Evolutionary conservation across 73 alveolate genomes (phyloP).

Genomic region (Symbiodinium natans): DNA sequence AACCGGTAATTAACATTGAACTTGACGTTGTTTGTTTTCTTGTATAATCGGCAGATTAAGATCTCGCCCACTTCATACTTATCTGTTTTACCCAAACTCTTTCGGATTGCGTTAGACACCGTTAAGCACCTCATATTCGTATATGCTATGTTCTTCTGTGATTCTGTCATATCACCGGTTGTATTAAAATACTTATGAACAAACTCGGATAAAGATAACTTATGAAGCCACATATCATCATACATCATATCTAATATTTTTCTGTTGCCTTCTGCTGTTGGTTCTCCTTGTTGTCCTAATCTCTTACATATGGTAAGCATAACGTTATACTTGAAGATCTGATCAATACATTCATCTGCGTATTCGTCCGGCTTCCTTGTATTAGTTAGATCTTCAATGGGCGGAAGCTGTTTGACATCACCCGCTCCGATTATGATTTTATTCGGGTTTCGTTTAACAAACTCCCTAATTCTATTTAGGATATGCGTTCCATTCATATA

Average conservation of each 20-base stretch:
- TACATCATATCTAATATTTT: background rate
- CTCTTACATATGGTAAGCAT: background rate
- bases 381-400: background rate
- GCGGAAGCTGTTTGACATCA: conserved; percentile 1
- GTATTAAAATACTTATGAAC: background rate
- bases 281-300: background rate
- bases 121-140: background rate
- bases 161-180: background rate
- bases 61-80: background rate
- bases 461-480: background rate
- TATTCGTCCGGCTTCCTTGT: background rate
- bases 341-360: background rate
- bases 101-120: background rate
- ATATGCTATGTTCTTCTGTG: background rate
- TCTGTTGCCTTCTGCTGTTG: background rate
- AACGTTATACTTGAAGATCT: background rate
- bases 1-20: background rate
- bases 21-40: background rate
- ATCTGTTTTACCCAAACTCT: background rate
- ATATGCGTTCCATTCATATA: background rate
- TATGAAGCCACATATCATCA: background rate
- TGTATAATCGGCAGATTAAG: background rate
- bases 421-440: conserved; percentile 20
- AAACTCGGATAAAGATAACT: background rate
- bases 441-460: background rate